Evolutionary conservation across 2,329 filamentous ascomycete species (phyloP).

Genomic region (Sclerotinia sclerotiorum): DNA sequence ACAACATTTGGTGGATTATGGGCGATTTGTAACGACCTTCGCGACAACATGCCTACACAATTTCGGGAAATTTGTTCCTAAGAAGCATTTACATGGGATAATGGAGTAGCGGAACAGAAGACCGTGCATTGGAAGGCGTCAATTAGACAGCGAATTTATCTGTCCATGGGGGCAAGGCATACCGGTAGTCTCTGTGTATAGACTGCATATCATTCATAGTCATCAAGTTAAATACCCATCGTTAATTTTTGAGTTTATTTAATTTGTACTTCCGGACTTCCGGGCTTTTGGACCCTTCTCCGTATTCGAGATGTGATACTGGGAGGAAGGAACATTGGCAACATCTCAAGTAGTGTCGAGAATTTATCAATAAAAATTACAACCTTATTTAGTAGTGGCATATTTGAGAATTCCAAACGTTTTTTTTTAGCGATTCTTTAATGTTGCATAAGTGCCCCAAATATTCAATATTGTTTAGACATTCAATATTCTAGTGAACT

Average conservation of each 20-base stretch:
- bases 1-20: constrained; percentile 2
- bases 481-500: not conserved
- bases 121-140: constrained; percentile 24
- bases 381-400: not conserved
- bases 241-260: constrained; percentile 7
- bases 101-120: constrained; percentile 19
- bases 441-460: not conserved
- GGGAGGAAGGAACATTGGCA: not conserved
- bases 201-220: constrained; percentile 18
- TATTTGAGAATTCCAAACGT: not conserved
- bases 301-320: not conserved
- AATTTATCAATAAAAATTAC: not conserved
- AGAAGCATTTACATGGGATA: constrained; percentile 22
- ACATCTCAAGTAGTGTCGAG: constrained; percentile 12
- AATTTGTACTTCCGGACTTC: too few species aligned
- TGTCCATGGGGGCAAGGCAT: constrained; percentile 11
- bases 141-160: constrained; percentile 12
- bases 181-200: constrained; percentile 20
- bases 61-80: constrained; percentile 18
- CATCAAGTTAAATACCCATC: constrained; percentile 19
- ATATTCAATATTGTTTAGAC: constrained; percentile 7
- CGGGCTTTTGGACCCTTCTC: not conserved
- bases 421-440: not conserved
- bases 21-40: constrained; percentile 23
- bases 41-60: constrained; percentile 19